Evolutionary conservation across 2,329 filamentous ascomycete species (phyloP), one percentile per base, ranked within the genome.

Genomic region (Phialocephala sp.): DNA sequence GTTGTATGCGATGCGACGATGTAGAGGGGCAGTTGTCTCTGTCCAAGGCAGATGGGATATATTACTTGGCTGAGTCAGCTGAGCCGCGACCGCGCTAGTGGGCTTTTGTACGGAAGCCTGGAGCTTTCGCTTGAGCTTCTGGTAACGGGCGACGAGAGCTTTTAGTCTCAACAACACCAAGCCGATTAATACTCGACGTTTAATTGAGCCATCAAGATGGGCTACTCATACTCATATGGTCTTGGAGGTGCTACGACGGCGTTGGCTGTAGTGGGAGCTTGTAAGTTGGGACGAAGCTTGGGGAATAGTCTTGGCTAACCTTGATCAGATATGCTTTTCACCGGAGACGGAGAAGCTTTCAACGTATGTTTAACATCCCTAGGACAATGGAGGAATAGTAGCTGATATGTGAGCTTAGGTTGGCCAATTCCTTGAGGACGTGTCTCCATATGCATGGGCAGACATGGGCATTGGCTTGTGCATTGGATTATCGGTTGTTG

Each of bases 381-480:
- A 65, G 50, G 71, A 65, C 35, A 20, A 12, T 4, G 15, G 1
- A 36, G 14, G 36, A 32, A n/a, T 15, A 39, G 72, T 64, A 72
- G 14, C 50, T 77, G 73, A 76, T 74, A 63, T 68, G 65, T 58
- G 45, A 72, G 20, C 20, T 71, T 78, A 93, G 91, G 87, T 98
- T 79, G 96, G 96, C 79, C 89, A 90, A 78, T 98, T 98, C 79
- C 89, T 99, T 80, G 93, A 97, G 81, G 90, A 91, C 69, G 88
- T 98, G 74, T 98, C 95, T 64, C 96, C 95, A 24, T 97, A 94
- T 77, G 92, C 91, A 57, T 99, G 94, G 93, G 95, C 94, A 68
- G 89, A 89, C 78, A 80, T 95, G 63, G 96, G 95, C 71, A 97
- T 99, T 76, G 91, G 88, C 59, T 87, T 98, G 68, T 99, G 95